Percentiles rank a stretch among this genome's conserved stretches.
These are phyloP conservation scores for Geranium incanum DNA, from an alignment of 441 rosid species.

Conservation along the genomic window DNA sequence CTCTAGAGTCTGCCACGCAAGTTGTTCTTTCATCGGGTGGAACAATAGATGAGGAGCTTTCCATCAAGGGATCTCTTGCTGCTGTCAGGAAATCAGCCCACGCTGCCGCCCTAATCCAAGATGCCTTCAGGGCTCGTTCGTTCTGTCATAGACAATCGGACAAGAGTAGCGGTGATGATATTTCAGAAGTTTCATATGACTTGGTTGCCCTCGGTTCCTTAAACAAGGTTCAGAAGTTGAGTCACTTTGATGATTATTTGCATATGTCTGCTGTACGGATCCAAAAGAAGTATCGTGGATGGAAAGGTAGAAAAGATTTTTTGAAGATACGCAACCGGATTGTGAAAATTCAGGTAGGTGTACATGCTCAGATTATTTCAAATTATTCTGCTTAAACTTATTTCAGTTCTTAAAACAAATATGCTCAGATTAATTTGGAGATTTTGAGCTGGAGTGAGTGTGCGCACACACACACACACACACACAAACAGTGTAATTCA, in stretches of 20 bases:
- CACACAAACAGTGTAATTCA: too few relatives aligned
- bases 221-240: slow-evolving; percentile 35
- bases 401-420: too few relatives aligned
- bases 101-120: slow-evolving; percentile 76
- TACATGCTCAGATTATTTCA: neutral
- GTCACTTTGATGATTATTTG: slow-evolving; percentile 52
- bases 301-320: slow-evolving; percentile 77
- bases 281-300: slow-evolving; percentile 77
- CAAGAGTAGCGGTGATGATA: slow-evolving; percentile 23
- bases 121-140: slow-evolving; percentile 48
- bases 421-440: too few relatives aligned
- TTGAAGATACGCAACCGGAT: slow-evolving; percentile 58
- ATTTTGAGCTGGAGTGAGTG: too few relatives aligned
- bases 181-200: slow-evolving; percentile 42
- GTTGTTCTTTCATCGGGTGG: slow-evolving; percentile 21
- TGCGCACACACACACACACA: too few relatives aligned
- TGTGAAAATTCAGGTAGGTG: slow-evolving; percentile 70
- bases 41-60: slow-evolving; percentile 33
- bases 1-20: slow-evolving; percentile 26
- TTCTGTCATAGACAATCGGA: slow-evolving; percentile 46
- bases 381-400: too few relatives aligned
- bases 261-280: slow-evolving; percentile 69
- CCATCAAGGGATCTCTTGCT: slow-evolving; percentile 61
- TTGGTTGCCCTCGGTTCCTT: slow-evolving; percentile 51
- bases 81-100: slow-evolving; percentile 67